Evolutionary conservation across 495 filamentous ascomycete genomes (phyloP), one percentile per base, ranked within the genome.

Genomic region (Penicillium dipodomyicola): DNA sequence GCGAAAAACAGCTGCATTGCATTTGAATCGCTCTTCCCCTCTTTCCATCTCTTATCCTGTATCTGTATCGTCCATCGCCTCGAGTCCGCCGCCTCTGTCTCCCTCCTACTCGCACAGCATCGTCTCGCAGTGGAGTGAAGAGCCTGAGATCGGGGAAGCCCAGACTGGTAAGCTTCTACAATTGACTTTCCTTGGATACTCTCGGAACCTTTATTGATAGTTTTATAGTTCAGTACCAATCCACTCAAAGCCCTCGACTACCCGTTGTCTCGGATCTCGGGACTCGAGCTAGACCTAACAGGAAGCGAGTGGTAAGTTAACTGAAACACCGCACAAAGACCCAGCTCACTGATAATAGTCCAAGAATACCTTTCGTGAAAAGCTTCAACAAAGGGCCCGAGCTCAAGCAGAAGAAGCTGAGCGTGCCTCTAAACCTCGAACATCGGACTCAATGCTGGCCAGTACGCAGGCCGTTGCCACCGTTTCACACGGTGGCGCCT

Each of bases 291-390:
- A 63, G 61, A 52, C 64, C 61, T 5, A 69, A 69, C 43, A 64
- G 66, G 57, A 69, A 67, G 54, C 66, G 66, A 61, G 59, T 69
- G 64, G 66, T 69, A 55, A 67, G 66, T 63, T 2, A 6, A 2
- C 58, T 66, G 58, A 64, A 55, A 66, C 58, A 60, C 15, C 46
- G 14, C 49, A 17, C 53, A 57, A 59, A 58, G 49, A 61, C 15
- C 32, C 32, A n/a, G 14, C 33, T 37, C 40, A 33, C 60, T 58
- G 17, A 62, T 56, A 25, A 17, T 22, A 15, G 30, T 52, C 33
- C 49, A 55, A 78, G 75, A 71, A 78, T 33, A 72, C 76, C n/a
- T 77, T 76, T 48, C 73, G 73, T 10, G 62, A 72, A 53, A 69
- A 72, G 58, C 65, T 74, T 17, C 65, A 67, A 40, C 63, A 63